Conservation (phyloP, 1,139 yeast species). For the Trichomonascaceae sp. region DNA sequence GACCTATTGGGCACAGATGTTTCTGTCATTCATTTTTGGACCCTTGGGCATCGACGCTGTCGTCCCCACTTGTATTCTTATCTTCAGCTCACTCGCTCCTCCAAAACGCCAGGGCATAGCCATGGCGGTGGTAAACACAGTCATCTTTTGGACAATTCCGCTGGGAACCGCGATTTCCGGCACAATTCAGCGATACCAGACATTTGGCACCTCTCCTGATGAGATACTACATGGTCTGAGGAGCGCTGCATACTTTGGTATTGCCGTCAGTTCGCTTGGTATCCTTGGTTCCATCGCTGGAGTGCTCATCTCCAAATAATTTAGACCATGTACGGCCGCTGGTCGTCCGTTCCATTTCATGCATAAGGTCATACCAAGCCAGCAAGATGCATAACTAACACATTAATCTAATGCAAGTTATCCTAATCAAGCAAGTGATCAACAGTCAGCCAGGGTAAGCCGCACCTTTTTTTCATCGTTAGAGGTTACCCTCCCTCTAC, state of each 20-base stretch:
- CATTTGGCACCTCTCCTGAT: constrained; percentile 23
- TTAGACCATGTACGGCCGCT: no score
- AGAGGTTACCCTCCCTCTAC: no score
- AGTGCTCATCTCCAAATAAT: no score
- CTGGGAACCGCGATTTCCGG: constrained; percentile 53
- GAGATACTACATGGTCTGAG: constrained; percentile 29
- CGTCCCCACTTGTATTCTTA: constrained; percentile 46
- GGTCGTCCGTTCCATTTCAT: no score
- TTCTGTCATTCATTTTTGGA: constrained; percentile 33
- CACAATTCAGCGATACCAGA: constrained; percentile 35
- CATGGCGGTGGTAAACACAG: constrained; percentile 46
- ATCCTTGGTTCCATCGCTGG: constrained; percentile 11
- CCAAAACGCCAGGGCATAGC: constrained; percentile 48
- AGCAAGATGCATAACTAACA: no score
- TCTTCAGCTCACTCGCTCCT: constrained; percentile 38
- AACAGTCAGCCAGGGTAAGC: no score
- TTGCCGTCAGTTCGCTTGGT: constrained; percentile 39
- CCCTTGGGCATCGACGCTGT: constrained; percentile 53
- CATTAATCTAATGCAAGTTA: no score
- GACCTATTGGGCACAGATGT: constrained; percentile 40
- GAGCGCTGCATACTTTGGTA: constrained; percentile 35
- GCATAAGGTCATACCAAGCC: no score
- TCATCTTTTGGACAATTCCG: constrained; percentile 48
- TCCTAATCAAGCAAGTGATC: no score
- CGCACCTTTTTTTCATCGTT: no score